A percentile compares a stretch with the other conserved stretches of the same genome.
These are phyloP conservation scores for Gymnopilus junonius DNA, from an alignment of 768 basidiomycete species.

Conservation along the genomic window DNA sequence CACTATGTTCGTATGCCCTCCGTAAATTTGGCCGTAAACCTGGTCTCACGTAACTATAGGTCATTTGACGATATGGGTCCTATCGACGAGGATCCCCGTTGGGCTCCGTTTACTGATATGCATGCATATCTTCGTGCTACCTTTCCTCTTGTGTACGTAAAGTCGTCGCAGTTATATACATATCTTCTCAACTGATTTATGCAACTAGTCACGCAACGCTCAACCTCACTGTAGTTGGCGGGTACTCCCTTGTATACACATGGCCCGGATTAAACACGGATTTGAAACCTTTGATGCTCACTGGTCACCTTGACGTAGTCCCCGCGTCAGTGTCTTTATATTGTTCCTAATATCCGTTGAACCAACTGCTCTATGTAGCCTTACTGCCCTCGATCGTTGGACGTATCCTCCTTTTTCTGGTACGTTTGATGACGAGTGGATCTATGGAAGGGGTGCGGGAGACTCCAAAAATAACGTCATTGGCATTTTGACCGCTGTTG, in stretches of 20 bases:
- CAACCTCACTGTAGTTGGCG: slow-evolving; percentile 25
- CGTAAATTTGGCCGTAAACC: not conserved
- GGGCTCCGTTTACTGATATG: slow-evolving; percentile 30
- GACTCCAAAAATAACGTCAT: slow-evolving; percentile 38
- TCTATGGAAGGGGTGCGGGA: slow-evolving; percentile 33
- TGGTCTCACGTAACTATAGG: slow-evolving; percentile 13
- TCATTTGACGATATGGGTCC: slow-evolving; percentile 37
- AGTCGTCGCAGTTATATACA: no score
- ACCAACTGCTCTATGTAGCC: slow-evolving; percentile 17
- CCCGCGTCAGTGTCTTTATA: slow-evolving; percentile 18
- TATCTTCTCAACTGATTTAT: no score
- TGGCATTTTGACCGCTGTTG: slow-evolving; percentile 34
- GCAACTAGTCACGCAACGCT: slow-evolving; percentile 22
- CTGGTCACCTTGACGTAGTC: slow-evolving; percentile 35
- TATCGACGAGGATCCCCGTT: slow-evolving; percentile 28
- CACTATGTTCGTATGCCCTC: slow-evolving; percentile 29
- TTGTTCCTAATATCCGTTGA: not conserved
- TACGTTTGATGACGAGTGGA: slow-evolving; percentile 29
- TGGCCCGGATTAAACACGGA: slow-evolving; percentile 21
- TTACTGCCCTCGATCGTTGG: slow-evolving; percentile 32
- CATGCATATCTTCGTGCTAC: slow-evolving; percentile 29
- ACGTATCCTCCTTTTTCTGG: slow-evolving; percentile 34
- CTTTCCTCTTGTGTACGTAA: slow-evolving; percentile 32
- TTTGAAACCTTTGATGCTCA: slow-evolving; percentile 33
- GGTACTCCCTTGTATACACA: slow-evolving; percentile 30